phyloP scores from a whole-genome alignment of 2,329 filamentous ascomycete genomes.

The Sporothrix euskadiensis region DNA sequence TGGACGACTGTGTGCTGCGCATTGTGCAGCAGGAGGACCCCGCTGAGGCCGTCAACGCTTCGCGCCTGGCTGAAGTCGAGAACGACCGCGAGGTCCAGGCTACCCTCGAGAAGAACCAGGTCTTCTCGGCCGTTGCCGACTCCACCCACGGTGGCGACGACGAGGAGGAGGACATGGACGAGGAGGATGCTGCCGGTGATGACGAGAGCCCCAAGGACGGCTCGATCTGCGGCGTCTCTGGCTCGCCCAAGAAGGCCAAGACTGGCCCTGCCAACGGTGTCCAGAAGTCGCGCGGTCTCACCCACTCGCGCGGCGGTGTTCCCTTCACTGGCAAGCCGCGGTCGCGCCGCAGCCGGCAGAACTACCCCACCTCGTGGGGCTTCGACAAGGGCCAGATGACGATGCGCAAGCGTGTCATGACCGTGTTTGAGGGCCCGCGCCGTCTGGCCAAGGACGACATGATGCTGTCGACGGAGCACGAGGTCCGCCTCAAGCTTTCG shows the following conservation, averaged over 20 bases:
- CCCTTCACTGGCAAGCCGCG: slow-evolving; percentile 56
- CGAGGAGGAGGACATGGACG: slow-evolving; percentile 50
- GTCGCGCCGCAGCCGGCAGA: slow-evolving; percentile 85
- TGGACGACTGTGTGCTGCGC: slow-evolving; percentile 73
- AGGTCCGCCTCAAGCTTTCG: slow-evolving; percentile 80
- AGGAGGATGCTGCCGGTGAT: slow-evolving; percentile 56
- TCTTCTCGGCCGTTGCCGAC: slow-evolving; percentile 50
- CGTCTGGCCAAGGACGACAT: slow-evolving; percentile 97
- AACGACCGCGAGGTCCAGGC: slow-evolving; percentile 63
- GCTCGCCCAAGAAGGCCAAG: slow-evolving; percentile 53
- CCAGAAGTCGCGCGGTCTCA: slow-evolving; percentile 71
- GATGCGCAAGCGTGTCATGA: slow-evolving; percentile 95
- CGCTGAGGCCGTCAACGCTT: slow-evolving; percentile 67
- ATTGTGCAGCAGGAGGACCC: slow-evolving; percentile 73
- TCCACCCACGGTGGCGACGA: slow-evolving; percentile 45
- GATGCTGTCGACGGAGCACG: slow-evolving; percentile 95
- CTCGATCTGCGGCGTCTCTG: slow-evolving; percentile 33
- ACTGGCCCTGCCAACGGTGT: slow-evolving; percentile 58
- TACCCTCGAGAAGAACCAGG: slow-evolving; percentile 64
- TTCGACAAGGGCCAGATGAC: slow-evolving; percentile 92
- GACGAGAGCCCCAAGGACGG: slow-evolving; percentile 46
- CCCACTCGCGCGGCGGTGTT: slow-evolving; percentile 74
- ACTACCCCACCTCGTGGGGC: slow-evolving; percentile 93
- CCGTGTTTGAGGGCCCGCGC: slow-evolving; percentile 84
- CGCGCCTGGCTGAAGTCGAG: slow-evolving; percentile 65